Conservation (phyloP, 1,139 yeast species). For the Protomyces pachydermus region DNA sequence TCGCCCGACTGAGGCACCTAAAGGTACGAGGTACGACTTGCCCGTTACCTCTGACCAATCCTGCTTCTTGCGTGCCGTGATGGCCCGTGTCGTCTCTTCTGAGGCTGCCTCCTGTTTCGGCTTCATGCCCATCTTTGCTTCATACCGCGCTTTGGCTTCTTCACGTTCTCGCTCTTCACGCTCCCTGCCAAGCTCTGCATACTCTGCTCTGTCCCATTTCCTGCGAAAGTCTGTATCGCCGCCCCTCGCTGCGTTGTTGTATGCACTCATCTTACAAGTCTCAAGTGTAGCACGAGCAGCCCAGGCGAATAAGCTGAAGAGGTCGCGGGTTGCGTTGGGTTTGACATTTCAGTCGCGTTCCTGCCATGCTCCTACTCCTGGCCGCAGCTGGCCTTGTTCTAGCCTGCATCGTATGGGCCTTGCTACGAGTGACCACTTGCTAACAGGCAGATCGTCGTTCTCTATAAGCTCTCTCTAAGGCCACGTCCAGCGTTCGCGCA, state of each 20-base stretch:
- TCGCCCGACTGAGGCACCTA: constrained; percentile 45
- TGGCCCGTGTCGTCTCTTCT: constrained; percentile 34
- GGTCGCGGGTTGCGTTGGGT: too few relatives aligned
- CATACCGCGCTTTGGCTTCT: constrained; percentile 21
- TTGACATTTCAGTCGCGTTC: too few relatives aligned
- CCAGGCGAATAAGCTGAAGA: too few relatives aligned
- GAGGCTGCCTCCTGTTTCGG: constrained; percentile 1
- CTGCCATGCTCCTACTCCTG: neutral
- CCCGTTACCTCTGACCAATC: constrained; percentile 38
- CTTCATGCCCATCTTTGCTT: constrained; percentile 22
- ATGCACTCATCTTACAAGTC: constrained; percentile 10
- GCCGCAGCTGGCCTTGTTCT: neutral
- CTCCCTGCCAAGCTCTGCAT: constrained; percentile 24
- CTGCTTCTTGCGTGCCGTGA: constrained; percentile 35
- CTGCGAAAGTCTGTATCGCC: constrained; percentile 26
- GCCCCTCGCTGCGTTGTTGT: constrained; percentile 23
- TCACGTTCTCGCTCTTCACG: constrained; percentile 26
- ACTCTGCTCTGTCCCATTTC: constrained; percentile 27
- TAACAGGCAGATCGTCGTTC: neutral
- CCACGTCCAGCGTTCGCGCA: constrained; percentile 30
- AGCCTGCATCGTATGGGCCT: neutral
- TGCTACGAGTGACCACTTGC: neutral
- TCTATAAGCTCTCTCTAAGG: constrained; percentile 28
- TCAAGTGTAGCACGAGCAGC: too few relatives aligned
- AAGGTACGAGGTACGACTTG: constrained; percentile 46